A percentile compares a stretch with the other conserved stretches of the same genome.
Conservation (phyloP, 1,284 basidiomycete species). For the Farysia itapuensis region DNA sequence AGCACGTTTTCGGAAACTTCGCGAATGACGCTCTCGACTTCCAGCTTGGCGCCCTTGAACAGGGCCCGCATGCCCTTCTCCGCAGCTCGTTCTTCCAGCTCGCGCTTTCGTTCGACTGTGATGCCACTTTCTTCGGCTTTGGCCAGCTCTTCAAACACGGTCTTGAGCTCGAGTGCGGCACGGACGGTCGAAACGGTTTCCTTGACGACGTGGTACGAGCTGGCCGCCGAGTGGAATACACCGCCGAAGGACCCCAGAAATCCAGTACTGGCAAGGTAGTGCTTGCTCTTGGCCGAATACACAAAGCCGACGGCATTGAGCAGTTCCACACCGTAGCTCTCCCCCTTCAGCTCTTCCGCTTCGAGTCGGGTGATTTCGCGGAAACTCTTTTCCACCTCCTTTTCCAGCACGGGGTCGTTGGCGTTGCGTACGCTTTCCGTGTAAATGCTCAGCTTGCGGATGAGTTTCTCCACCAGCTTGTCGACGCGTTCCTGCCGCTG, state of each 20-base stretch:
- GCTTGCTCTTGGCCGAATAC: slow-evolving; percentile 66
- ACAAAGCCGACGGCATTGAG: slow-evolving; percentile 88
- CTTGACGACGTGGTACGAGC: slow-evolving; percentile 49
- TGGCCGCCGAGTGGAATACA: slow-evolving; percentile 47
- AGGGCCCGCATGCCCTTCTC: slow-evolving; percentile 68
- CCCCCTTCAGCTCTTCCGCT: slow-evolving; percentile 66
- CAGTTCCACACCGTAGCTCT: slow-evolving; percentile 87
- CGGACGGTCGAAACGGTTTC: slow-evolving; percentile 56
- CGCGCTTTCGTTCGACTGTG: slow-evolving; percentile 79
- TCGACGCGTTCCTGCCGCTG: slow-evolving; percentile 76
- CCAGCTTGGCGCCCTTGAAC: slow-evolving; percentile 78
- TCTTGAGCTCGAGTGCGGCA: slow-evolving; percentile 68
- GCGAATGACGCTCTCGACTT: slow-evolving; percentile 88
- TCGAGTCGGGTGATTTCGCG: slow-evolving; percentile 55
- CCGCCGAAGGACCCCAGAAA: slow-evolving; percentile 46
- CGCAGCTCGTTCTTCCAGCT: slow-evolving; percentile 92
- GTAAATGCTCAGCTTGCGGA: slow-evolving; percentile 85
- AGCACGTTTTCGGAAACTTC: slow-evolving; percentile 90
- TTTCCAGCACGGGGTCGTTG: slow-evolving; percentile 71
- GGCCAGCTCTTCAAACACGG: slow-evolving; percentile 85
- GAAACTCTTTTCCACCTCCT: slow-evolving; percentile 50
- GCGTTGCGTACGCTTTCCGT: slow-evolving; percentile 79
- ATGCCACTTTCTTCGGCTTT: slow-evolving; percentile 78
- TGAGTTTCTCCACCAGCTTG: slow-evolving; percentile 79
- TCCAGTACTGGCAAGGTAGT: slow-evolving; percentile 52